Percentiles rank a stretch among this genome's conserved stretches.
phyloP scores from a whole-genome alignment of 768 basidiomycete species.

The Candolleomyces efflorescens region DNA sequence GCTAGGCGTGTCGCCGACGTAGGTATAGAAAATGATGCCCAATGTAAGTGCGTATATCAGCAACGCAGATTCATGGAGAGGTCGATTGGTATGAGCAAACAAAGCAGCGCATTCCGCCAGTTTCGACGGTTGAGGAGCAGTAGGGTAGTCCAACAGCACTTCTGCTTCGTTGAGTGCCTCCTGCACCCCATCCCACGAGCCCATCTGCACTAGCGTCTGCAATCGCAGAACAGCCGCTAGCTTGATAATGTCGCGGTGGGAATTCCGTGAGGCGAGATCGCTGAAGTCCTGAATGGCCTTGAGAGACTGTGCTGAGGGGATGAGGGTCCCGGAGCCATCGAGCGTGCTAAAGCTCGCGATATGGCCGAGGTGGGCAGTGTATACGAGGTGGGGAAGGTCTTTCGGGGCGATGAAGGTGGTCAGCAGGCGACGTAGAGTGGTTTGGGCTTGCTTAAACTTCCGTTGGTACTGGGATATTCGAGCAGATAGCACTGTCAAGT shows the following conservation, averaged over 20 bases:
- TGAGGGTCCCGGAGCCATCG: slow-evolving; percentile 9
- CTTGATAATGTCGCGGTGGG: slow-evolving; percentile 41
- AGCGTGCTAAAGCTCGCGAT: slow-evolving; percentile 34
- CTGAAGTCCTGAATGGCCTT: slow-evolving; percentile 32
- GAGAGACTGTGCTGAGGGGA: slow-evolving; percentile 27
- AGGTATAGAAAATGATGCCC: slow-evolving; percentile 57
- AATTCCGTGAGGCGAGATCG: slow-evolving; percentile 18
- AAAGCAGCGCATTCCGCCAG: slow-evolving; percentile 3
- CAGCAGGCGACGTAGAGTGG: slow-evolving; percentile 51
- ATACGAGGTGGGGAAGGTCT: slow-evolving; percentile 50
- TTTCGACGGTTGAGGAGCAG: background rate
- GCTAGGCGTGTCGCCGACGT: slow-evolving; percentile 45
- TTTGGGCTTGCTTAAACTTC: slow-evolving; percentile 58
- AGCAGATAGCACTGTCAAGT: slow-evolving; percentile 58
- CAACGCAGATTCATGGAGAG: slow-evolving; percentile 26
- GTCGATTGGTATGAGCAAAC: slow-evolving; percentile 7
- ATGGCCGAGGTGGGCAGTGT: slow-evolving; percentile 52
- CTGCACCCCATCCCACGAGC: slow-evolving; percentile 49
- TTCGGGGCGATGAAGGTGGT: slow-evolving; percentile 36
- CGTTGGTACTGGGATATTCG: slow-evolving; percentile 47
- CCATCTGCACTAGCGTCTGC: slow-evolving; percentile 49
- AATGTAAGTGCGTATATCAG: slow-evolving; percentile 60
- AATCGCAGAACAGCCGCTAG: slow-evolving; percentile 55
- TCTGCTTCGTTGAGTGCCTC: slow-evolving; percentile 49
- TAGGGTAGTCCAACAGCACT: slow-evolving; percentile 34